Evolutionary conservation across 495 filamentous ascomycete species (phyloP), one percentile per base, ranked within the genome.

Genomic region (Penicillium parvum): DNA sequence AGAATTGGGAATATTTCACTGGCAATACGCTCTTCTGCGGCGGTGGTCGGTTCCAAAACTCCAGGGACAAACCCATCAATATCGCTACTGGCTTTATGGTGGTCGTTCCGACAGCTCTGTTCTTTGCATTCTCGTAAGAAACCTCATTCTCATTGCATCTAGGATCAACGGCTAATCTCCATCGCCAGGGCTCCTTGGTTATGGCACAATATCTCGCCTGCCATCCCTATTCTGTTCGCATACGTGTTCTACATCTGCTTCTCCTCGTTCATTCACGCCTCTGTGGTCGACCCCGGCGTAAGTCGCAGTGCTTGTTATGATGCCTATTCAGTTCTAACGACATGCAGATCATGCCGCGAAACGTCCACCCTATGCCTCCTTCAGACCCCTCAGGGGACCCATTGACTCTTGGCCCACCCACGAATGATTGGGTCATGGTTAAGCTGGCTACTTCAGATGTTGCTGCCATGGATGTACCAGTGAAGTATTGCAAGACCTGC

Each of bases 401-500:
- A 5, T 69, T 92, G 28, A 70, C 81, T 21, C 60, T 92, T 27
- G 89, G 85, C 2, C 92, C 91, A 19, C 82, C 89, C 10, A 88
- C 82, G 1, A 96, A 85, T 40, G 85, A 89, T 50, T 98, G 92
- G 92, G 83, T 85, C 3, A 79, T 90, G 68, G 84, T 96, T 44
- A 86, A 88, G 47, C 84, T 90, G 5, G 74, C 84, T 14, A 83
- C 77, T 7, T 80, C 83, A 4, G 69, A 70, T 9, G 82, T 82
- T 16, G 83, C 86, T 7, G 88, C 87, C 6, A 95, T 98, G 85
- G 92, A 97, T 58, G 90, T 98, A 12, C 92, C 92, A 0, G 88
- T 88, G 43, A 98, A 98, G 64, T 96, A 92, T 64, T 98, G 92
- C 73, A 94, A 89, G 61, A 91, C 88, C 7, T 98, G 92, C 68